A percentile compares a stretch with the other conserved stretches of the same genome.
These are phyloP conservation scores for Saccharomycopsis fibuligera DNA, from an alignment of 805 yeast genomes.

Conservation along the genomic window DNA sequence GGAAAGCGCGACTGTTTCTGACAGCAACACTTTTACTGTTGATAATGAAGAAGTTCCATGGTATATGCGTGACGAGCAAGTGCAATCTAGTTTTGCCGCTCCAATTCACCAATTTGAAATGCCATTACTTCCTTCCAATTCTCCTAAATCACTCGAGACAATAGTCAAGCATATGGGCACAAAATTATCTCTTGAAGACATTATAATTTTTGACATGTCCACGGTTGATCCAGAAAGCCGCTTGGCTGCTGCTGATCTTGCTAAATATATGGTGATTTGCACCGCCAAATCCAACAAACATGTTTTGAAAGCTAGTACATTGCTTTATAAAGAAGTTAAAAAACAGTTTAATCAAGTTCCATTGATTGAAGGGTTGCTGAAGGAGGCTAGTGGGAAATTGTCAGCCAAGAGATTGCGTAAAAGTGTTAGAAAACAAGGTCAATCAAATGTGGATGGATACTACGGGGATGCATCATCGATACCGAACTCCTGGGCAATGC, in stretches of 20 bases:
- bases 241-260: constrained; percentile 34
- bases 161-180: constrained; percentile 43
- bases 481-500: constrained; percentile 77
- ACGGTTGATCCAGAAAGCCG: constrained; percentile 30
- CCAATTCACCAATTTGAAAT: constrained; percentile 28
- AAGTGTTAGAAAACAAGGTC: constrained; percentile 45
- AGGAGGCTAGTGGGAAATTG: constrained; percentile 47
- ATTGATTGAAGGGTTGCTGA: constrained; percentile 63
- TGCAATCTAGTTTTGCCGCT: constrained; percentile 28
- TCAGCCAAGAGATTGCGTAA: constrained; percentile 46
- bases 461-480: constrained; percentile 39
- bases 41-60: constrained; percentile 39
- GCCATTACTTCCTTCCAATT: constrained; percentile 52
- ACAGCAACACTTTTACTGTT: too few relatives aligned
- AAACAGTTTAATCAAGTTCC: constrained; percentile 41
- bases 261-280: constrained; percentile 53
- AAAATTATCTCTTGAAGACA: constrained; percentile 60
- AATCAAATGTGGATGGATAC: constrained; percentile 46
- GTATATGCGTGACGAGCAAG: constrained; percentile 47
- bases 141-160: constrained; percentile 47
- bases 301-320: constrained; percentile 60
- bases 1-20: not conserved
- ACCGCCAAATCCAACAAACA: constrained; percentile 78
- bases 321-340: constrained; percentile 54
- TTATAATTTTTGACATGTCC: constrained; percentile 60